Evolutionary conservation across 257 asterid species (phyloP), one percentile per base, ranked within the genome.

Genomic region (Vinca minor): DNA sequence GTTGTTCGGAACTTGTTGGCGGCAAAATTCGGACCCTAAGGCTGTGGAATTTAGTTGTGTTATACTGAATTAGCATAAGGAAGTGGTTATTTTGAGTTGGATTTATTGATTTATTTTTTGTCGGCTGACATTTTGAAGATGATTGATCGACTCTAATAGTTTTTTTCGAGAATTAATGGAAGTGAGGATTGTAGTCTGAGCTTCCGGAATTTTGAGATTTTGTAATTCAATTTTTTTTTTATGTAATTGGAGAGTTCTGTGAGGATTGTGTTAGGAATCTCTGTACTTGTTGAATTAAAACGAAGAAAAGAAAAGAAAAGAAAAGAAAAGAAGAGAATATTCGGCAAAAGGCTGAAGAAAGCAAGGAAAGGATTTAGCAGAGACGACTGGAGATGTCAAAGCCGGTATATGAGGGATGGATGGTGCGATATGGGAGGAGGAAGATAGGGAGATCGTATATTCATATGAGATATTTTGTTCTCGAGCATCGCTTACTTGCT

Each of bases 381-480:
- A 62, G n/a, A 10, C 38, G 12, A 39, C 39, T 45, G 34, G 70
- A 68, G 72, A 87, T 90, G 97, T 75, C 89, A 64, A 87, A 80
- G 78, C 91, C 83, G 74, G 85, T 90, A 41, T 84, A 87, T 63
- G 97, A 90, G 77, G 97, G 97, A 71, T 87, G 95, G 97, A 80
- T 87, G 95, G 97, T 87, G 83, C 83, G 97, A 78, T 87, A 87
- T 73, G 96, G 96, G 12, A 83, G 95, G 69, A 82, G 96, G 82
- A 87, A 85, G 79, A 87, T 87, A 63, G 97, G 97, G 45, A 77
- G 87, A 77, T 87, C 97, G 1, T 90, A 52, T 68, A 84, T 90
- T 65, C 97, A 90, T 73, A 85, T 85, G 96, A 84, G 97, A 4
- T 90, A 87, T 79, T 90, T 90, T 39, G 95, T 90, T 71, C 92